Evolutionary conservation across 179 eudicot genomes (phyloP).

Genomic region (Silene noctiflora): DNA sequence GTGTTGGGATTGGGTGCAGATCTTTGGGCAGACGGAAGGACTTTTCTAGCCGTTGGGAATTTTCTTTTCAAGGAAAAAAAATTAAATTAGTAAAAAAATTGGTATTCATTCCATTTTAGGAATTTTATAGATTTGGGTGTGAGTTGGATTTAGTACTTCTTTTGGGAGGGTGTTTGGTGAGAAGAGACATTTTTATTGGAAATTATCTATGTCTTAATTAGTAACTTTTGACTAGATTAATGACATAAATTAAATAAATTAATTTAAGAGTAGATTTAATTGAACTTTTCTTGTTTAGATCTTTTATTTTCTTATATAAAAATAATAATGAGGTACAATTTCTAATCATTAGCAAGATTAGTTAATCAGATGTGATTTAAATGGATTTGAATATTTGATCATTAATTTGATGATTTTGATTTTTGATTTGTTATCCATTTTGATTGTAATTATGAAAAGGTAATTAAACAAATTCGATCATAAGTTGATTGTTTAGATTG

Average conservation of each 20-base stretch:
- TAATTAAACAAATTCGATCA: no score
- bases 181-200: background rate
- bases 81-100: background rate
- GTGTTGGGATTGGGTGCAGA: no score
- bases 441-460: no score
- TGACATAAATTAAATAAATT: no score
- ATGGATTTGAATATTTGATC: no score
- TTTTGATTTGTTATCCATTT: background rate
- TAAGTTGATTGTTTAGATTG: no score
- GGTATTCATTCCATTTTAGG: slow-evolving; percentile 13
- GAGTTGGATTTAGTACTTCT: background rate
- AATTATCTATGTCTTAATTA: slow-evolving; percentile 2
- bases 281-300: background rate
- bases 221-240: background rate
- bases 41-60: slow-evolving; percentile 29
- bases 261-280: background rate
- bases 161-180: slow-evolving; percentile 11
- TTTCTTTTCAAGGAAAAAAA: background rate
- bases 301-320: background rate
- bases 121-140: slow-evolving; percentile 9
- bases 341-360: slow-evolving; percentile 2
- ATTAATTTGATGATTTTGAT: background rate
- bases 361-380: background rate
- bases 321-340: background rate
- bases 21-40: no score